Evolutionary conservation across 306 rosid species (phyloP).

Genomic region (Corylus heterophylla): DNA sequence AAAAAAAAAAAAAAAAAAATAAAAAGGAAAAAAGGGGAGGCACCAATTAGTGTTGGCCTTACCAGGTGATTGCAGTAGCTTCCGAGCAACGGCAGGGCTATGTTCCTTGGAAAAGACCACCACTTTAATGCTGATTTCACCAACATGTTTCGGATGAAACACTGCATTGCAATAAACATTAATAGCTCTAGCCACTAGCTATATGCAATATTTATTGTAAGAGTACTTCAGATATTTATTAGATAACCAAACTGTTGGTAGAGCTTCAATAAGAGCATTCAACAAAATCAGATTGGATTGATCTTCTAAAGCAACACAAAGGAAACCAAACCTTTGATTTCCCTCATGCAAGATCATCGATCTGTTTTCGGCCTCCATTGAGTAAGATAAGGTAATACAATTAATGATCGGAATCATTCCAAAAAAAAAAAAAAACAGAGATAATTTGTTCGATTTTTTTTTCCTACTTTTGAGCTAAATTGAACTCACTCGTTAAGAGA

Average conservation of each 20-base stretch:
- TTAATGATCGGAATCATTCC: not conserved
- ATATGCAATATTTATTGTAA: not conserved
- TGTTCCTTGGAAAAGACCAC: conserved; percentile 26
- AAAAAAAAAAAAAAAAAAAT: not conserved
- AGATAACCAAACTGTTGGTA: not conserved
- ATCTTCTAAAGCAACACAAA: not conserved
- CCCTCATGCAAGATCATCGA: too few species aligned
- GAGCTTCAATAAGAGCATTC: not conserved
- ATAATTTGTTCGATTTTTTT: not conserved
- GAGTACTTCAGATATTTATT: not conserved
- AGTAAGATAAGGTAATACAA: not conserved
- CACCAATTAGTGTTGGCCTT: not conserved
- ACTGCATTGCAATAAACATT: conserved; percentile 19
- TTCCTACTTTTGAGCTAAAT: not conserved
- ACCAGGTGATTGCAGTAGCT: conserved; percentile 47
- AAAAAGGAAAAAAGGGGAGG: not conserved
- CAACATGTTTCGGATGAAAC: conserved; percentile 12
- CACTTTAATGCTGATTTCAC: conserved; percentile 22
- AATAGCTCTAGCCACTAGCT: not conserved
- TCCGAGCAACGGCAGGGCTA: conserved; percentile 27
- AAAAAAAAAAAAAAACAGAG: not conserved
- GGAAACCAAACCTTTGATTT: not conserved
- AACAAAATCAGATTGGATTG: not conserved
- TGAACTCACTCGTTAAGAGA: not conserved
- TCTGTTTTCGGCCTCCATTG: too few species aligned